These are phyloP conservation scores for Globisporangium cylindrosporum DNA, from an alignment of 352 stramenopile genomes.

Conservation along the genomic window DNA sequence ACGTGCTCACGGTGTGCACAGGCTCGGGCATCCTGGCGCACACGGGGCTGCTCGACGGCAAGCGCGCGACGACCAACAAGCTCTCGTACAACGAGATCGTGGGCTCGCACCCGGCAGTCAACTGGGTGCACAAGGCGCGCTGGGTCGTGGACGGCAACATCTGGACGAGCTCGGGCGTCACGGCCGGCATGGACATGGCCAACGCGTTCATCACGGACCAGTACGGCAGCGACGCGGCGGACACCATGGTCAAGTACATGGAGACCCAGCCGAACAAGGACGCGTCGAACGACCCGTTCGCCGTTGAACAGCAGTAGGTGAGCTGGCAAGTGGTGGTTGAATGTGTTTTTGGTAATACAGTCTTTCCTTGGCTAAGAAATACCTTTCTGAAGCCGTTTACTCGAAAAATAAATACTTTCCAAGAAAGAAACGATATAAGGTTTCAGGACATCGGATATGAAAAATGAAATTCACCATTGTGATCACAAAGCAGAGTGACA, in stretches of 20 bases:
- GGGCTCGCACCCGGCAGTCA: constrained; percentile 11
- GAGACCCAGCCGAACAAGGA: constrained; percentile 26
- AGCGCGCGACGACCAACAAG: constrained; percentile 32
- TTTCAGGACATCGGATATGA: constrained; percentile 5
- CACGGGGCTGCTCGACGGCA: constrained; percentile 27
- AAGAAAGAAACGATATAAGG: constrained; percentile 6
- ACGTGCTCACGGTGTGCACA: constrained; percentile 28
- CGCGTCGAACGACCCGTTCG: constrained; percentile 23
- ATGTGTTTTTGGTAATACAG: background rate
- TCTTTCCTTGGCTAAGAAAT: constrained; percentile 3
- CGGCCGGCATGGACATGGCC: constrained; percentile 38
- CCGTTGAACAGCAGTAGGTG: background rate
- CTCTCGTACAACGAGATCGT: constrained; percentile 21
- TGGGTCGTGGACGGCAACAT: constrained; percentile 41
- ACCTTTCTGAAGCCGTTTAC: constrained; percentile 10
- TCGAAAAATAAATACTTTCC: constrained; percentile 10
- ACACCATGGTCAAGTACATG: constrained; percentile 17
- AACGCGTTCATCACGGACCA: constrained; percentile 20
- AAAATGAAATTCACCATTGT: constrained; percentile 5
- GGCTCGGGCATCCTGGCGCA: constrained; percentile 24
- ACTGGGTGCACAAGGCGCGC: constrained; percentile 28
- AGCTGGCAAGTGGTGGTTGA: background rate
- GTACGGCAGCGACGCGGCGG: constrained; percentile 16
- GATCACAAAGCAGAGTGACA: constrained; percentile 4
- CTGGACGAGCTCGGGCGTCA: constrained; percentile 34